These are phyloP conservation scores for Alloascoidea africana DNA, from an alignment of 805 yeast species.

Conservation along the genomic window DNA sequence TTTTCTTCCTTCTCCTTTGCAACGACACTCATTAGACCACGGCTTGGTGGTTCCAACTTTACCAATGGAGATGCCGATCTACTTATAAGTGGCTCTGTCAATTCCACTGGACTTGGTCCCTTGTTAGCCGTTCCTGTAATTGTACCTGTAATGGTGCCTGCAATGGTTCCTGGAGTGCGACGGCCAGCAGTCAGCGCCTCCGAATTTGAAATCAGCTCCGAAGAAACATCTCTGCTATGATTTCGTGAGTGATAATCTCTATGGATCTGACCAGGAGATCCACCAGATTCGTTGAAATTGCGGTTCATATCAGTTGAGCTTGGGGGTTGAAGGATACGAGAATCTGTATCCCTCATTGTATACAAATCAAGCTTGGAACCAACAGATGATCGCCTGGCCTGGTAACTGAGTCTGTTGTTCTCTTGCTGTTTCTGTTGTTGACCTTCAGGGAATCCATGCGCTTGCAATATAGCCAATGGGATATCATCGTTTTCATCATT, in stretches of 20 bases:
- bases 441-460: constrained; percentile 20
- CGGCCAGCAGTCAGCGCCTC: background rate
- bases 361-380: constrained; percentile 2
- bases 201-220: background rate
- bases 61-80: background rate
- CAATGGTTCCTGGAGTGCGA: constrained; percentile 3
- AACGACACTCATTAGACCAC: constrained; percentile 25
- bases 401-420: constrained; percentile 8
- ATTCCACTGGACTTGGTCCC: background rate
- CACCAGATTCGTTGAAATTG: constrained; percentile 1
- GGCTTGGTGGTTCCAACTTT: constrained; percentile 8
- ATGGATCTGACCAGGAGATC: background rate
- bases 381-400: constrained; percentile 2
- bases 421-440: constrained; percentile 3
- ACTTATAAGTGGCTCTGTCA: background rate
- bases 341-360: constrained; percentile 3
- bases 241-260: background rate
- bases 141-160: constrained; percentile 1
- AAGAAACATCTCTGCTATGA: background rate
- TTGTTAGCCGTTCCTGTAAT: constrained; percentile 1
- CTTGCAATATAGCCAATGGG: constrained; percentile 23
- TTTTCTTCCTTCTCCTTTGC: constrained; percentile 22
- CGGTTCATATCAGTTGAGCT: constrained; percentile 6
- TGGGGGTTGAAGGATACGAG: constrained; percentile 3
- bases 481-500: constrained; percentile 24